These are phyloP conservation scores for Vigna unguiculata DNA, from an alignment of 306 rosid species.

Conservation along the genomic window DNA sequence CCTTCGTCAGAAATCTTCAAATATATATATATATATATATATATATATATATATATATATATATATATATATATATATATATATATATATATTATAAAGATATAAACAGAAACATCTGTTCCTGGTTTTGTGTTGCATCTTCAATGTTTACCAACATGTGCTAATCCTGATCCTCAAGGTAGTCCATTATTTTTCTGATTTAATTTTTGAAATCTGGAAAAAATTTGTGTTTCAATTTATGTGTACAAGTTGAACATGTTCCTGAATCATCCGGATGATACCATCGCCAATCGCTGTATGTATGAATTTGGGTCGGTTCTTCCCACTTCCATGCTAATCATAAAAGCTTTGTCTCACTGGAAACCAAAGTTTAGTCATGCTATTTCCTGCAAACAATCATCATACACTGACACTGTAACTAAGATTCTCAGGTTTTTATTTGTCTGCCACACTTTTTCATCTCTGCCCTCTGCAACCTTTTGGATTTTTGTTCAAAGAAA, in stretches of 20 bases:
- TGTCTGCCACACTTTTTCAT: background rate
- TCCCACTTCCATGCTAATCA: background rate
- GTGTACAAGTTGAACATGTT: constrained; percentile 16
- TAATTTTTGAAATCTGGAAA: background rate
- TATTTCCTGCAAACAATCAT: constrained; percentile 15
- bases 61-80: no score
- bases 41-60: background rate
- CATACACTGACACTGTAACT: background rate
- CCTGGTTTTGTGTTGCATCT: constrained; percentile 11
- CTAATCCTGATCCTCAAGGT: constrained; percentile 31
- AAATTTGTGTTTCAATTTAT: constrained; percentile 26
- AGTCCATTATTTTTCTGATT: background rate
- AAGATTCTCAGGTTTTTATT: background rate
- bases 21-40: no score
- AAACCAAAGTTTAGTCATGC: background rate
- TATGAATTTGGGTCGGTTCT: constrained; percentile 2
- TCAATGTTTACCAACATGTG: background rate
- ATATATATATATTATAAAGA: background rate
- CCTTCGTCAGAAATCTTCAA: background rate
- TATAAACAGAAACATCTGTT: background rate
- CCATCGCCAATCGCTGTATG: background rate
- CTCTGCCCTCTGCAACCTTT: background rate
- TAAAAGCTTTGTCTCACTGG: background rate
- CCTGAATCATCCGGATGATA: constrained; percentile 35
- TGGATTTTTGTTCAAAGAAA: constrained; percentile 9